Conservation (phyloP, 2,329 filamentous ascomycete genomes). For the Chalaropsis ovoidea region DNA sequence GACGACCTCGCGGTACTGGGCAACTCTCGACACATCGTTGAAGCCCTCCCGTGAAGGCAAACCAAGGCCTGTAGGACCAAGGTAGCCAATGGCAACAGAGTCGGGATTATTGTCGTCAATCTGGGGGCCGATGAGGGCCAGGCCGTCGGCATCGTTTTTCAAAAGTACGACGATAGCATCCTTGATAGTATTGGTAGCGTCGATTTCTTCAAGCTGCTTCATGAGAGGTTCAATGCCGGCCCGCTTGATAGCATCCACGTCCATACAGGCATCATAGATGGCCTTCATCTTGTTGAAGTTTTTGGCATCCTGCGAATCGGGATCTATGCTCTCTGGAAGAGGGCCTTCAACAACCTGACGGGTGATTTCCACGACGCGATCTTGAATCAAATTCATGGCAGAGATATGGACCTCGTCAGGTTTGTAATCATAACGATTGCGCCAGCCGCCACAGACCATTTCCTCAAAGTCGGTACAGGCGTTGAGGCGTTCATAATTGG, state of each 20-base stretch:
- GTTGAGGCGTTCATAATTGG: slow-evolving; percentile 51
- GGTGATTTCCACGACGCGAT: slow-evolving; percentile 48
- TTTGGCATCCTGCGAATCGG: slow-evolving; percentile 40
- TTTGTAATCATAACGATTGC: slow-evolving; percentile 52
- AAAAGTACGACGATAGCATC: slow-evolving; percentile 41
- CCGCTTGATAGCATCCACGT: slow-evolving; percentile 47
- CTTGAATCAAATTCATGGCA: slow-evolving; percentile 50
- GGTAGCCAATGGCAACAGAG: slow-evolving; percentile 33
- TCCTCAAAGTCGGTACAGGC: slow-evolving; percentile 60
- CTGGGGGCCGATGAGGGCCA: slow-evolving; percentile 33
- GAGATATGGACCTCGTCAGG: slow-evolving; percentile 53
- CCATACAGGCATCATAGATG: slow-evolving; percentile 56
- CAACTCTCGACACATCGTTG: slow-evolving; percentile 43
- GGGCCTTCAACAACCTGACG: slow-evolving; percentile 53
- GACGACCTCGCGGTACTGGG: slow-evolving; percentile 38
- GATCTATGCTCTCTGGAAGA: slow-evolving; percentile 35
- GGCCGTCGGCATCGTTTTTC: slow-evolving; percentile 37
- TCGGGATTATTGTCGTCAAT: slow-evolving; percentile 39
- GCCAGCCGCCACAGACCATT: slow-evolving; percentile 58
- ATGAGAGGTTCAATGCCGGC: slow-evolving; percentile 47
- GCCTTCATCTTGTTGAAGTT: slow-evolving; percentile 59
- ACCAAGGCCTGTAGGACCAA: slow-evolving; percentile 44
- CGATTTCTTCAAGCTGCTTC: slow-evolving; percentile 44
- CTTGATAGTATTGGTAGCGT: slow-evolving; percentile 30
- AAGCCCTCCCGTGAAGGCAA: slow-evolving; percentile 54